Conservation (phyloP, 768 basidiomycete species). For the Daedalea quercina region DNA sequence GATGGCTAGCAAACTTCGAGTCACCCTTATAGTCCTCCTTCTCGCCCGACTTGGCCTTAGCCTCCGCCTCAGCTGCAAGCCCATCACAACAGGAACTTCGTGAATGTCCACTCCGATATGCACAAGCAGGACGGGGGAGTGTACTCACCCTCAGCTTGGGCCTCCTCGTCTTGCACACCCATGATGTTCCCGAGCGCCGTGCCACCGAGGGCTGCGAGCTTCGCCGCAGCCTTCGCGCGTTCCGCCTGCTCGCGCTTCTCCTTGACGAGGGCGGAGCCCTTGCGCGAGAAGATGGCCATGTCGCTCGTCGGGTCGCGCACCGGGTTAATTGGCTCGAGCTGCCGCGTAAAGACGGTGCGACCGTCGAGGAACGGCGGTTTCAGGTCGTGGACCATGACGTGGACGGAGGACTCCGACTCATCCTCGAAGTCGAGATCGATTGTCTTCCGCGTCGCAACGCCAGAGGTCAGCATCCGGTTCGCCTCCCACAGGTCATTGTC, state of each 20-base stretch:
- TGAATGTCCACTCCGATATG: constrained; percentile 70
- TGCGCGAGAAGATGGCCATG: constrained; percentile 93
- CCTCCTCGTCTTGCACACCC: constrained; percentile 94
- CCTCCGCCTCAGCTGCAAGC: constrained; percentile 40
- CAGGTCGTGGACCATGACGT: constrained; percentile 94
- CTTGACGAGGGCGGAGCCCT: constrained; percentile 90
- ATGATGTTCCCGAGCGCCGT: constrained; percentile 95
- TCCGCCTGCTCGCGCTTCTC: constrained; percentile 97
- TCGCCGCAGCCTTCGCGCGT: constrained; percentile 92
- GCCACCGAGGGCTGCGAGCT: constrained; percentile 86
- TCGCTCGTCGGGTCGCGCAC: constrained; percentile 91
- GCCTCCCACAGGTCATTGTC: constrained; percentile 99
- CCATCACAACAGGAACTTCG: constrained; percentile 41
- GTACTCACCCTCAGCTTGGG: constrained; percentile 80
- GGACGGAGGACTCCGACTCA: constrained; percentile 92
- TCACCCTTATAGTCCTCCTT: constrained; percentile 84
- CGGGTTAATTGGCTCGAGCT: constrained; percentile 95
- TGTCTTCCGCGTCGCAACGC: constrained; percentile 79
- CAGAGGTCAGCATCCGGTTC: constrained; percentile 95
- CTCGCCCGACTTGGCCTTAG: constrained; percentile 40
- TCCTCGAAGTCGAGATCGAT: constrained; percentile 96
- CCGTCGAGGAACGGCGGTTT: constrained; percentile 99
- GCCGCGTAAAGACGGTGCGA: constrained; percentile 91
- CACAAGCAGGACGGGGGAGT: constrained; percentile 11
- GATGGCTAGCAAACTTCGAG: constrained; percentile 93